Conservation (phyloP, 768 basidiomycete genomes). For the Hydnomerulius pinastri region DNA sequence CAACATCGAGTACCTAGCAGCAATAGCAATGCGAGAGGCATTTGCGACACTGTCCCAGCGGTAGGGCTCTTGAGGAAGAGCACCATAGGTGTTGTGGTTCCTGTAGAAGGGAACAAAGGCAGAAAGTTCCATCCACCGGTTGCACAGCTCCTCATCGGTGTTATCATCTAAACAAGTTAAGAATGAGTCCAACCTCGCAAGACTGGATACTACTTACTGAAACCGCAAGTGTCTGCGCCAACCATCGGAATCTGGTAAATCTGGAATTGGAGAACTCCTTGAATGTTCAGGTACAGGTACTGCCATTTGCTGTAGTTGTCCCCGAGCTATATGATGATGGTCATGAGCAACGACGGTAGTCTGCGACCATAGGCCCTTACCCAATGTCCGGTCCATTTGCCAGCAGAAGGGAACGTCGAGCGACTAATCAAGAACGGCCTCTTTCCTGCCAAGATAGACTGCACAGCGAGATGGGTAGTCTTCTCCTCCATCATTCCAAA, state of each 20-base stretch:
- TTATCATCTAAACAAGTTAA: conserved; percentile 43
- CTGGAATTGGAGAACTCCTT: conserved; percentile 82
- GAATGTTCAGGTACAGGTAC: conserved; percentile 68
- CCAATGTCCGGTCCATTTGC: conserved; percentile 76
- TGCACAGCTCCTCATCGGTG: conserved; percentile 79
- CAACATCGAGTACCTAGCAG: conserved; percentile 67
- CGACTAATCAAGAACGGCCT: conserved; percentile 74
- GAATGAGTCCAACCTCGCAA: neutral
- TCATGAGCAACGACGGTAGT: neutral
- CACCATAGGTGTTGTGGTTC: conserved; percentile 70
- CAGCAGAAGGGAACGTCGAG: conserved; percentile 67
- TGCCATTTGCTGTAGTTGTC: conserved; percentile 79
- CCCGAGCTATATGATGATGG: conserved; percentile 51
- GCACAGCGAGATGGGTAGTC: conserved; percentile 61
- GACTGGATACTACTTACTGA: conserved; percentile 19
- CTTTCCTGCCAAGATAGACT: conserved; percentile 53
- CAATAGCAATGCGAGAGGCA: conserved; percentile 70
- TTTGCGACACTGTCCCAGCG: conserved; percentile 80
- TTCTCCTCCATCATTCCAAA: conserved; percentile 75
- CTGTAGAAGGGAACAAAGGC: conserved; percentile 83
- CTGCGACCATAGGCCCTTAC: conserved; percentile 28
- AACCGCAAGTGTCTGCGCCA: conserved; percentile 65
- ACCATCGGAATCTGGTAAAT: conserved; percentile 84
- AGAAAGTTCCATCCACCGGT: conserved; percentile 85
- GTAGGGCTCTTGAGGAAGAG: conserved; percentile 78